These are phyloP conservation scores for Rutstroemia sp. DNA, from an alignment of 2,329 filamentous ascomycete genomes.

Conservation along the genomic window DNA sequence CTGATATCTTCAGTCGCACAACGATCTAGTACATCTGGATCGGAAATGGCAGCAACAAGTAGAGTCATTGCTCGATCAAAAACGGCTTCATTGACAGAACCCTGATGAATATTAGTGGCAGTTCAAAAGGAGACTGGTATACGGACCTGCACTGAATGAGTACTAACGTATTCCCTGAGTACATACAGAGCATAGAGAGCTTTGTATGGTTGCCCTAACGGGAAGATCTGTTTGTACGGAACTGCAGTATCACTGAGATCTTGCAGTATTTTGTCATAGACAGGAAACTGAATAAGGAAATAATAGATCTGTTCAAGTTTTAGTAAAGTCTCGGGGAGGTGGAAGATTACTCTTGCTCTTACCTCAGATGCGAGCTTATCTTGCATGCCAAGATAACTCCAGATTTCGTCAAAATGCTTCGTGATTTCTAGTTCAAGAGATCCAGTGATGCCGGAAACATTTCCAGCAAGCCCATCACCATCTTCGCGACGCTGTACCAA, in stretches of 20 bases:
- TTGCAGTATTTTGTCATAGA: conserved; percentile 53
- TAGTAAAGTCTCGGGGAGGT: conserved; percentile 2
- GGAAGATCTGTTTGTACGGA: conserved; percentile 58
- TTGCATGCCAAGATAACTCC: conserved; percentile 69
- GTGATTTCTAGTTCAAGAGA: conserved; percentile 72
- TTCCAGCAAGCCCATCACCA: conserved; percentile 34
- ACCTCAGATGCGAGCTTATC: conserved; percentile 63
- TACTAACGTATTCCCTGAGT: conserved; percentile 51
- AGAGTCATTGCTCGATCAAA: conserved; percentile 42
- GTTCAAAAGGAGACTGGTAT: neutral
- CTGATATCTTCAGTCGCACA: conserved; percentile 38
- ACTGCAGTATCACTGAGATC: conserved; percentile 47
- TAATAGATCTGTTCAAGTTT: conserved; percentile 50
- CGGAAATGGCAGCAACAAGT: conserved; percentile 53
- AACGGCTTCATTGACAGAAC: conserved; percentile 29
- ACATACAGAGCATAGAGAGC: conserved; percentile 66
- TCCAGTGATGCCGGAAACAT: conserved; percentile 44
- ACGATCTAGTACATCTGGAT: conserved; percentile 43
- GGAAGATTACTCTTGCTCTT: conserved; percentile 18
- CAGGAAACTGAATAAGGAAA: conserved; percentile 64
- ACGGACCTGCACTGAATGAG: conserved; percentile 24
- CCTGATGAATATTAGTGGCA: conserved; percentile 15
- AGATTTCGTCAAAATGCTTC: conserved; percentile 76
- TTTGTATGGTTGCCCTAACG: conserved; percentile 61
- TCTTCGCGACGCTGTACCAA: conserved; percentile 55